These are phyloP conservation scores for Apiospora saccharicola DNA, from an alignment of 2,329 filamentous ascomycete genomes.

Conservation along the genomic window DNA sequence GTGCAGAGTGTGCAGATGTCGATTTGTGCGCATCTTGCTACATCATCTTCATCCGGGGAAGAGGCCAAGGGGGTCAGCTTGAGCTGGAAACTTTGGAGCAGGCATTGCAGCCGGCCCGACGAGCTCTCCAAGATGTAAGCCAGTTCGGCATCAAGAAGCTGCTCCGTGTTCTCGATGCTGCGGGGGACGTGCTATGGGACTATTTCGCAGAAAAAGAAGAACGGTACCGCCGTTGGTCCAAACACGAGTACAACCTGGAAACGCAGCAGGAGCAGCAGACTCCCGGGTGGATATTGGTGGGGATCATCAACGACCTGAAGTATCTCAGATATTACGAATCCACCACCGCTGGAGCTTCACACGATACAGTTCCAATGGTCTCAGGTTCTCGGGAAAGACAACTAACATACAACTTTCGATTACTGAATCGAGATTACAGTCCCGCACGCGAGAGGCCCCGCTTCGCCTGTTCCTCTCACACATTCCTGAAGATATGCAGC, in stretches of 20 bases:
- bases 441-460: not conserved
- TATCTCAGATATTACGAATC: not conserved
- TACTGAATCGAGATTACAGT: not conserved
- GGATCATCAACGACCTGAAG: not conserved
- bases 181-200: not conserved
- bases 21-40: not conserved
- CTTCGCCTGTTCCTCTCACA: not conserved
- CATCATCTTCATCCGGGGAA: not conserved
- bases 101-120: not conserved
- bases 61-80: too few species aligned
- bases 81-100: not conserved
- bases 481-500: not conserved
- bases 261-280: not conserved
- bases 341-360: too few species aligned
- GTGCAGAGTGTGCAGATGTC: not conserved
- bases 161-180: not conserved
- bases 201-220: not conserved
- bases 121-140: not conserved
- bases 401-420: not conserved
- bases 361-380: not conserved
- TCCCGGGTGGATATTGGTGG: not conserved
- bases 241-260: not conserved
- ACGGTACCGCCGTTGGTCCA: not conserved
- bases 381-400: too few species aligned
- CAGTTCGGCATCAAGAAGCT: not conserved